Percentiles rank a stretch among this genome's conserved stretches.
Conservation (phyloP, 345 rosid species). For the Brassica incana region DNA sequence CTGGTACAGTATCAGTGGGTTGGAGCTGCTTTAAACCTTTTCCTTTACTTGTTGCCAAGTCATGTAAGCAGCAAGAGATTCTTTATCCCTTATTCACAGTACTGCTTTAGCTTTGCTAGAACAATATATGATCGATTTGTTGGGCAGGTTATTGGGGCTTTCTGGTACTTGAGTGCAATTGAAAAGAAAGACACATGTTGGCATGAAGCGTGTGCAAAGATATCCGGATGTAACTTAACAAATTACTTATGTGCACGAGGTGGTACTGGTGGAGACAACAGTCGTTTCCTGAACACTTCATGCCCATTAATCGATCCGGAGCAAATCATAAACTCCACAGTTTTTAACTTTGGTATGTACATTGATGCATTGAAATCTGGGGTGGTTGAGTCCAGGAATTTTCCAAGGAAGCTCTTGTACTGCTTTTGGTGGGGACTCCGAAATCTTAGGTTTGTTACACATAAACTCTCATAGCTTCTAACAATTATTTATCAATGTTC, state of each 20-base stretch:
- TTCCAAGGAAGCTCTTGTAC: conserved; percentile 25
- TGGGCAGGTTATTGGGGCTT: conserved; percentile 34
- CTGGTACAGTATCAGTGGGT: conserved; percentile 26
- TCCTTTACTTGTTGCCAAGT: conserved; percentile 20
- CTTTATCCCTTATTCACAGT: not conserved
- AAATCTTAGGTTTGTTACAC: conserved; percentile 30
- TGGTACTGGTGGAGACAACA: not conserved
- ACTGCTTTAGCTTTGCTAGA: not conserved
- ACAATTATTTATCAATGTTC: not conserved
- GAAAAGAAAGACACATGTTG: conserved; percentile 23
- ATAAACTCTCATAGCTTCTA: not conserved
- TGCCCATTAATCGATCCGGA: conserved; percentile 28
- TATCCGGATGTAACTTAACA: not conserved
- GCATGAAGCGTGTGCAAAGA: conserved; percentile 18
- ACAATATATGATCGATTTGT: not conserved
- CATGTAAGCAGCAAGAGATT: conserved; percentile 6
- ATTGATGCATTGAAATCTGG: conserved; percentile 30
- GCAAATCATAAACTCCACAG: conserved; percentile 15
- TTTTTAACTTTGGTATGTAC: conserved; percentile 37
- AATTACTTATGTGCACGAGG: not conserved
- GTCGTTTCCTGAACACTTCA: not conserved
- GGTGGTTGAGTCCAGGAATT: conserved; percentile 9
- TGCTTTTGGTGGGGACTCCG: conserved; percentile 41
- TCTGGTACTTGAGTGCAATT: conserved; percentile 30
- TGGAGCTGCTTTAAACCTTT: conserved; percentile 31